Evolutionary conservation across 306 rosid genomes (phyloP).

Genomic region (Potentilla sterilis): DNA sequence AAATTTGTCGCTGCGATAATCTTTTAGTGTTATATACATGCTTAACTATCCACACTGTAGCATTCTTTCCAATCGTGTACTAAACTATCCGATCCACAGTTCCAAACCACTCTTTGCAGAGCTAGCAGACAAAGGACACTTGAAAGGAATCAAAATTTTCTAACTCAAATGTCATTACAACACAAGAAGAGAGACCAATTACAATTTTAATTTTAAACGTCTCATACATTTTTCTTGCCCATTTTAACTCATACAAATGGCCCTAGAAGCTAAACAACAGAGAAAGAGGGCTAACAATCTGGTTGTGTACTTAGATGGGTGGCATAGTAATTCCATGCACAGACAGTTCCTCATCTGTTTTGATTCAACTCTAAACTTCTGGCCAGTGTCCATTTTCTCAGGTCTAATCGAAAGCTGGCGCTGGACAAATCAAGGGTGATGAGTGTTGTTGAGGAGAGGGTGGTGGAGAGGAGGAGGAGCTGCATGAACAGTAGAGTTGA

Average conservation of each 20-base stretch:
- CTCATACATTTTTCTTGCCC: slow-evolving; percentile 9
- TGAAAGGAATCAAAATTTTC: neutral
- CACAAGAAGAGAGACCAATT: neutral
- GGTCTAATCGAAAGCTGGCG: neutral
- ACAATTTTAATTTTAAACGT: slow-evolving; percentile 5
- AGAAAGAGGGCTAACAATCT: neutral
- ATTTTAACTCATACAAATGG: slow-evolving; percentile 10
- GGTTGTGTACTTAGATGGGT: slow-evolving; percentile 9
- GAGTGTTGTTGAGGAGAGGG: slow-evolving; percentile 27
- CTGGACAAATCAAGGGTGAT: slow-evolving; percentile 13
- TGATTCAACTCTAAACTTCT: slow-evolving; percentile 12
- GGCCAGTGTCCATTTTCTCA: neutral
- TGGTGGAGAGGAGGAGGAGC: slow-evolving; percentile 56
- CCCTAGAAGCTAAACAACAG: slow-evolving; percentile 17
- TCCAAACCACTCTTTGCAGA: neutral
- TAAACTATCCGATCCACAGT: neutral
- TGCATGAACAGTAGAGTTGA: slow-evolving; percentile 48
- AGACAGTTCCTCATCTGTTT: neutral
- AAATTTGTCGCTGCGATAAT: neutral
- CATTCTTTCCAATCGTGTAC: neutral
- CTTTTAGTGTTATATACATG: neutral
- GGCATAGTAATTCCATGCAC: slow-evolving; percentile 6
- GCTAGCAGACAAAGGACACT: neutral
- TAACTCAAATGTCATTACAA: neutral
- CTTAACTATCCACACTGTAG: neutral